phyloP scores from a whole-genome alignment of 805 yeast species.

The Starmerella asiatica region DNA sequence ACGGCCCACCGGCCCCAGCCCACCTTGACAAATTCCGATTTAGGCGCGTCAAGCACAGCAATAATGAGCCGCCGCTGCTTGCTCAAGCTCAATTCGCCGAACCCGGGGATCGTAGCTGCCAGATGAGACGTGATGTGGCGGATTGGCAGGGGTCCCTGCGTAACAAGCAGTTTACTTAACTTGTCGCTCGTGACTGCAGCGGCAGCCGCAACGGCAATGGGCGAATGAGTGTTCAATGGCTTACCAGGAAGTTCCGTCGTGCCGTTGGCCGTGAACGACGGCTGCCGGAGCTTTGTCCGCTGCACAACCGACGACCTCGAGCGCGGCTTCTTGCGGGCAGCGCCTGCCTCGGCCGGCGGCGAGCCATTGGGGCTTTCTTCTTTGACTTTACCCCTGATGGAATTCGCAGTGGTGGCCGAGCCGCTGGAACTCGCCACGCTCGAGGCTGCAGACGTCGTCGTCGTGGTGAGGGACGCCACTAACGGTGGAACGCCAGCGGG shows the following conservation, averaged over 20 bases:
- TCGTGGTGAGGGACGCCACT: neutral
- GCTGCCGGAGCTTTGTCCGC: slow-evolving; percentile 16
- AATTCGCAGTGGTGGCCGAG: neutral
- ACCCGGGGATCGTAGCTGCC: slow-evolving; percentile 59
- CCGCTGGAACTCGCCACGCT: neutral
- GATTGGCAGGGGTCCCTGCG: slow-evolving; percentile 80
- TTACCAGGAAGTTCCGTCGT: slow-evolving; percentile 8
- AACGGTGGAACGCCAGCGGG: slow-evolving; percentile 1
- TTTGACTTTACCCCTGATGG: neutral
- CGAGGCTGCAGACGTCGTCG: neutral
- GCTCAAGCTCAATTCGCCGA: slow-evolving; percentile 65
- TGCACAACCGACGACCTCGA: slow-evolving; percentile 13
- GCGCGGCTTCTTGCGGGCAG: slow-evolving; percentile 11
- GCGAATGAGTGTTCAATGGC: slow-evolving; percentile 52
- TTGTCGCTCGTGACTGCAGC: slow-evolving; percentile 68
- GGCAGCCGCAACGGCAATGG: slow-evolving; percentile 80
- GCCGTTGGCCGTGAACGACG: slow-evolving; percentile 7
- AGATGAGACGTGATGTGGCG: slow-evolving; percentile 76
- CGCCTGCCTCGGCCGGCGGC: neutral
- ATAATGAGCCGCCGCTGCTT: slow-evolving; percentile 84
- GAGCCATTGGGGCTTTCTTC: neutral
- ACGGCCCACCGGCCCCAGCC: slow-evolving; percentile 99
- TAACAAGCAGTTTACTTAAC: slow-evolving; percentile 50
- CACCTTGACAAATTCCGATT: slow-evolving; percentile 63
- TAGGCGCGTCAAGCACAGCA: slow-evolving; percentile 72